Evolutionary conservation across 2,329 filamentous ascomycete species (phyloP).

Genomic region (Kalaharituber pfeilii): DNA sequence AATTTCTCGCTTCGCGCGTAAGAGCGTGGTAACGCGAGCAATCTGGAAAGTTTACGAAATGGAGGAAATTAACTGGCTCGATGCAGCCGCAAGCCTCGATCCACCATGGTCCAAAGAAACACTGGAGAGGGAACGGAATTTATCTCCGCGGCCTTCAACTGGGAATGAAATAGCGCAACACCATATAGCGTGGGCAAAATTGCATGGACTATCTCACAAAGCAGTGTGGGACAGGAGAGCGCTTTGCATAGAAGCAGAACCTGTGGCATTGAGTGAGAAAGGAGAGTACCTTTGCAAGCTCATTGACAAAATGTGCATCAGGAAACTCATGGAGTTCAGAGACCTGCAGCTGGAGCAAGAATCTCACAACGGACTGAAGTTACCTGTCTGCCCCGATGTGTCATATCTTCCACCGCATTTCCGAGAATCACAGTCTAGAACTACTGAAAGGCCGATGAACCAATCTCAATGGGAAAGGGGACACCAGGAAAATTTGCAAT

Average conservation of each 20-base stretch:
- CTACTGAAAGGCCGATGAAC: neutral
- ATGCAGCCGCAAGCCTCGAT: neutral
- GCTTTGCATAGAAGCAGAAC: neutral
- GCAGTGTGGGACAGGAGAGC: neutral
- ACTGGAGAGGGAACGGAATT: neutral
- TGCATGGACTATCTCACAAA: neutral
- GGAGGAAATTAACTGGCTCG: neutral
- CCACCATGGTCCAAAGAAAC: neutral
- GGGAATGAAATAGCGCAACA: too few species aligned
- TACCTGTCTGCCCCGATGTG: neutral
- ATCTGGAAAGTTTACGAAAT: neutral
- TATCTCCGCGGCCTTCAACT: too few species aligned
- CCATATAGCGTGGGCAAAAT: neutral
- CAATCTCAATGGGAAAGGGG: neutral
- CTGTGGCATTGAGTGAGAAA: neutral
- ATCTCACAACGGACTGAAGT: neutral
- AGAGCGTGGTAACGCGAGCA: neutral
- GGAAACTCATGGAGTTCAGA: neutral
- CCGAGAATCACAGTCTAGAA: too few species aligned
- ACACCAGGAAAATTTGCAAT: neutral
- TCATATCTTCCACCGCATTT: neutral
- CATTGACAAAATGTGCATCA: neutral
- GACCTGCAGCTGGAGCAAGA: neutral
- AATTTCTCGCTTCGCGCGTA: neutral
- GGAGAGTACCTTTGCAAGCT: neutral